Conservation (phyloP, 1,284 basidiomycete genomes). For the Malassezia arunalokei region DNA sequence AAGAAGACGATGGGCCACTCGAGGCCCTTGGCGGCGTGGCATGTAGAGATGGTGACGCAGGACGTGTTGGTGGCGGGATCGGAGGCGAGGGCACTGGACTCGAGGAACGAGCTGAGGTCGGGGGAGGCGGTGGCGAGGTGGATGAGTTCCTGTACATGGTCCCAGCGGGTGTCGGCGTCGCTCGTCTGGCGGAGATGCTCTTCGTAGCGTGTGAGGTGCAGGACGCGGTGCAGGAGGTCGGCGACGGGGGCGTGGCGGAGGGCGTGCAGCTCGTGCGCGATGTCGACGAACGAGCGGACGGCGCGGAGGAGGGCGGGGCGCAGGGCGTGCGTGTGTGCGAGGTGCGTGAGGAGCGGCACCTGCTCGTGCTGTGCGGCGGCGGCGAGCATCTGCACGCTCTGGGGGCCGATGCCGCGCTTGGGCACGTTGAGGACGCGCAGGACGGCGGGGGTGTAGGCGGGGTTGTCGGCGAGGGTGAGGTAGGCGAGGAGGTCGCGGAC, state of each 20-base stretch:
- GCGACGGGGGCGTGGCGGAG: constrained; percentile 56
- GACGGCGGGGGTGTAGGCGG: constrained; percentile 59
- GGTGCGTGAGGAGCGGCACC: constrained; percentile 55
- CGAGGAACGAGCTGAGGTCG: constrained; percentile 61
- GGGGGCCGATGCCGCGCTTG: constrained; percentile 65
- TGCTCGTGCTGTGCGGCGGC: constrained; percentile 52
- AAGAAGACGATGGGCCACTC: constrained; percentile 81
- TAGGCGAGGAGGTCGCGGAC: constrained; percentile 82
- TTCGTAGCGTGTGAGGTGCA: constrained; percentile 58
- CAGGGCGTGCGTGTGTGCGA: constrained; percentile 5
- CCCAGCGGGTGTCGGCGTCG: constrained; percentile 67
- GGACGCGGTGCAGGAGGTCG: constrained; percentile 56
- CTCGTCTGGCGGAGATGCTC: constrained; percentile 58
- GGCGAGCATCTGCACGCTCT: constrained; percentile 59
- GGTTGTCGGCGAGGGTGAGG: constrained; percentile 60
- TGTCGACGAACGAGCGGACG: constrained; percentile 54
- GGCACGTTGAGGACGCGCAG: constrained; percentile 67
- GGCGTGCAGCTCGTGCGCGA: constrained; percentile 55
- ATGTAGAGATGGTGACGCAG: constrained; percentile 68
- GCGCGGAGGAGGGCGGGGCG: constrained; percentile 46
- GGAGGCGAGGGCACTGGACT: constrained; percentile 71
- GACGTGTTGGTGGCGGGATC: constrained; percentile 50
- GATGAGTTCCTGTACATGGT: constrained; percentile 72
- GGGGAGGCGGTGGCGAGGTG: constrained; percentile 21
- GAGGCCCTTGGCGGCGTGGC: constrained; percentile 78